Conservation (phyloP, 202 grass and related monocot genomes). For the Eragrostis tef region DNA sequence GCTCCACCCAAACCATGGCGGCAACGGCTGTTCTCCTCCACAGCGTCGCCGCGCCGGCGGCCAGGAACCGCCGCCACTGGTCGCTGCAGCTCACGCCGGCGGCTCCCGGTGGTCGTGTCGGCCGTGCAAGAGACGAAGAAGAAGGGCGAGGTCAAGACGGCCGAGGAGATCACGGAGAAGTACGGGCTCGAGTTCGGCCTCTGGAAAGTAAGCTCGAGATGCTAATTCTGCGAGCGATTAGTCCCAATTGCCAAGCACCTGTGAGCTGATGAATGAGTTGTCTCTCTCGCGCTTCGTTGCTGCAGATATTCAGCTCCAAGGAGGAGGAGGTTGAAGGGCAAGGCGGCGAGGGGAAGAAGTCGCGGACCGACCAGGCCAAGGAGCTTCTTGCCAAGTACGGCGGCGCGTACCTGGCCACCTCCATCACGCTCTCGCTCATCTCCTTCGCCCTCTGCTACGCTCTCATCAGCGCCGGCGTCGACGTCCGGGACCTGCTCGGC, state of each 20-base stretch:
- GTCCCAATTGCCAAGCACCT: background rate
- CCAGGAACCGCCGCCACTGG: conserved; percentile 5
- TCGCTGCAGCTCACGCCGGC: conserved; percentile 5
- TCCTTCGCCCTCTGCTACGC: conserved; percentile 93
- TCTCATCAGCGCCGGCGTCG: conserved; percentile 82
- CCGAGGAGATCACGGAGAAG: conserved; percentile 88
- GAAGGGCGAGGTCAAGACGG: conserved; percentile 51
- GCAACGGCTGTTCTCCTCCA: conserved; percentile 54
- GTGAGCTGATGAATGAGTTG: background rate
- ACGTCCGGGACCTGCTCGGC: conserved; percentile 76
- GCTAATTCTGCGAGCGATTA: background rate
- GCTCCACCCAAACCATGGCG: conserved; percentile 56
- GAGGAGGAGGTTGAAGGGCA: conserved; percentile 39
- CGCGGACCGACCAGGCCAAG: conserved; percentile 82
- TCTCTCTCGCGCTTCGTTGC: background rate
- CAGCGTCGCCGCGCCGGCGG: conserved; percentile 33
- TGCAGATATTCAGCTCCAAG: conserved; percentile 88
- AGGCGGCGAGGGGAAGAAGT: conserved; percentile 63
- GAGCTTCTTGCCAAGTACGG: conserved; percentile 95
- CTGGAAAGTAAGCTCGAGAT: conserved; percentile 69
- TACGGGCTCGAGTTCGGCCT: conserved; percentile 90
- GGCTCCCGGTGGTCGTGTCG: conserved; percentile 20
- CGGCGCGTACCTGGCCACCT: conserved; percentile 92
- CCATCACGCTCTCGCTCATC: conserved; percentile 86
- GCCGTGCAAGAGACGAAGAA: conserved; percentile 63